Evolutionary conservation across 768 basidiomycete species (phyloP).

Genomic region (Pleurotus cornucopiae): DNA sequence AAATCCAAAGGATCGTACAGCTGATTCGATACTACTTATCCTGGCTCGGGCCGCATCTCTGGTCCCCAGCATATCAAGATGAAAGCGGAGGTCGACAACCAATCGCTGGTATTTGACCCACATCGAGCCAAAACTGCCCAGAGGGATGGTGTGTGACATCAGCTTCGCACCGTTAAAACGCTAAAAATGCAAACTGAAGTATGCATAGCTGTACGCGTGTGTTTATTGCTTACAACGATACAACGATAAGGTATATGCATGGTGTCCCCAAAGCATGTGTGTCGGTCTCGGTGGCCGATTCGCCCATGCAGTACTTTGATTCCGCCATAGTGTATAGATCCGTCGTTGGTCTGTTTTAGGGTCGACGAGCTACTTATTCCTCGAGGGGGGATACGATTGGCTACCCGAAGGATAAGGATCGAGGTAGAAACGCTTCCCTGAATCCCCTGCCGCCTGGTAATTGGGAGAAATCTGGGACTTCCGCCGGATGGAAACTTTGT

Average conservation of each 20-base stretch:
- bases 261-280: background rate
- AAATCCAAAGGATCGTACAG: conserved; percentile 7
- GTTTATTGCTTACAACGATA: background rate
- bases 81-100: conserved; percentile 9
- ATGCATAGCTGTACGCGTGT: background rate
- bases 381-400: conserved; percentile 1
- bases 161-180: conserved; percentile 12
- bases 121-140: conserved; percentile 1
- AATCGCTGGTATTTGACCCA: conserved; percentile 1
- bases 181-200: conserved; percentile 13
- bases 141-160: conserved; percentile 1
- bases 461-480: background rate
- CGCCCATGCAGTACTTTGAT: background rate
- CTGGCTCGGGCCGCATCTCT: conserved; percentile 14
- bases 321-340: background rate
- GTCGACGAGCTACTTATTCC: background rate
- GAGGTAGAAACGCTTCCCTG: background rate
- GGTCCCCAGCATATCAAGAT: conserved; percentile 16
- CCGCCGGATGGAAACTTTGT: background rate
- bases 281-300: conserved; percentile 1
- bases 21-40: conserved; percentile 12
- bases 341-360: background rate
- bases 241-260: conserved; percentile 1
- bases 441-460: background rate
- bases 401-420: background rate